These are phyloP conservation scores for Cyamopsis tetragonoloba DNA, from an alignment of 306 rosid genomes.

Conservation along the genomic window DNA sequence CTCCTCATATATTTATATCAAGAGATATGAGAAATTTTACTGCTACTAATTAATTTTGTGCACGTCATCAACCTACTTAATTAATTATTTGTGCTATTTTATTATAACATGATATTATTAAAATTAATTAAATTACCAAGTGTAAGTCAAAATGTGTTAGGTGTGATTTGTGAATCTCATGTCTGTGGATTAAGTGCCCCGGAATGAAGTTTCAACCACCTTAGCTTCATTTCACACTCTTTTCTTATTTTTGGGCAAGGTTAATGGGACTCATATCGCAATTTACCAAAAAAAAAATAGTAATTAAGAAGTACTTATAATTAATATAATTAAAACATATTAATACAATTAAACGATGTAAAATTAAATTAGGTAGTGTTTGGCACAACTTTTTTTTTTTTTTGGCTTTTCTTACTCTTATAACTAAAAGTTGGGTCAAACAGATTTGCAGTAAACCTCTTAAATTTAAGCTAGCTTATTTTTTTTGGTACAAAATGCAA, in stretches of 20 bases:
- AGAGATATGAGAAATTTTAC: neutral
- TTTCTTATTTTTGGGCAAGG: neutral
- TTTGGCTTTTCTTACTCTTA: too few species aligned
- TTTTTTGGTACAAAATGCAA: too few species aligned
- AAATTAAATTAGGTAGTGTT: too few species aligned
- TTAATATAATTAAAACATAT: too few species aligned
- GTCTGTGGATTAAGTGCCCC: neutral
- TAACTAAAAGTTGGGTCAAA: too few species aligned
- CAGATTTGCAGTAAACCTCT: too few species aligned
- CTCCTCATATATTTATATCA: constrained; percentile 26
- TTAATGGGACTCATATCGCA: too few species aligned
- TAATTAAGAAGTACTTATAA: too few species aligned
- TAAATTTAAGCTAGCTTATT: too few species aligned
- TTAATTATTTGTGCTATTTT: neutral
- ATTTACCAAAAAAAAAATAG: too few species aligned
- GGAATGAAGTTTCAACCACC: neutral
- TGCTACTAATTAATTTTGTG: neutral
- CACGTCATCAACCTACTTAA: neutral
- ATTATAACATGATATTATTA: neutral
- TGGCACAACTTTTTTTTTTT: too few species aligned
- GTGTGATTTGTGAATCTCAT: constrained; percentile 1
- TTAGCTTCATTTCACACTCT: neutral
- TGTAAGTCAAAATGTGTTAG: constrained; percentile 9
- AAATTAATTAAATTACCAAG: neutral
- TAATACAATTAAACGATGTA: too few species aligned